Evolutionary conservation across 2,329 filamentous ascomycete genomes (phyloP).

Genomic region (Colletotrichum sp.): DNA sequence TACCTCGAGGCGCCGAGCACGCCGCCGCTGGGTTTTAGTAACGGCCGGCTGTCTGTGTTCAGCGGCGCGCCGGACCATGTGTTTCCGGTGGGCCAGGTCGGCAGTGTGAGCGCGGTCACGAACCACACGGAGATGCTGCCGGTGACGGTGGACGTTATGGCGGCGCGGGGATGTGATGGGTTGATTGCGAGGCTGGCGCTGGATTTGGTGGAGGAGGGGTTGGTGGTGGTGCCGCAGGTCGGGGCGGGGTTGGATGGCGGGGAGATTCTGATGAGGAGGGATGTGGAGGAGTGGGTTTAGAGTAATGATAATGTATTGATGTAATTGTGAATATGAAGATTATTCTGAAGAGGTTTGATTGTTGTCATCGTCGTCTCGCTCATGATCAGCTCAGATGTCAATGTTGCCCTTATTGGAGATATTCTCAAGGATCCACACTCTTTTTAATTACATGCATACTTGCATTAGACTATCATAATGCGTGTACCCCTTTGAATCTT

Average conservation of each 20-base stretch:
- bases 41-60: constrained; percentile 35
- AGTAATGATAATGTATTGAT: neutral
- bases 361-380: neutral
- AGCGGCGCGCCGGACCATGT: constrained; percentile 45
- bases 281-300: constrained; percentile 6
- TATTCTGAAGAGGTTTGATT: neutral
- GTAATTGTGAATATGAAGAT: neutral
- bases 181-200: constrained; percentile 59
- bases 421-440: no score
- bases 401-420: no score
- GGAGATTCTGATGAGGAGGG: constrained; percentile 26
- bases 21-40: constrained; percentile 53
- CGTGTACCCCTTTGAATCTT: no score
- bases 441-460: no score
- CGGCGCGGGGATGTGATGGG: constrained; percentile 64
- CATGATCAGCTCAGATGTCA: no score
- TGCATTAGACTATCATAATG: no score
- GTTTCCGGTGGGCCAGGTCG: constrained; percentile 45
- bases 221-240: constrained; percentile 48
- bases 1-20: constrained; percentile 40
- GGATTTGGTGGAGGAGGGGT: constrained; percentile 52
- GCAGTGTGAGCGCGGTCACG: constrained; percentile 39
- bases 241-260: constrained; percentile 37
- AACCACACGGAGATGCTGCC: constrained; percentile 56
- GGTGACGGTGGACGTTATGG: constrained; percentile 62